phyloP scores from a whole-genome alignment of 2,329 filamentous ascomycete genomes.

The Aureobasidium sp. region DNA sequence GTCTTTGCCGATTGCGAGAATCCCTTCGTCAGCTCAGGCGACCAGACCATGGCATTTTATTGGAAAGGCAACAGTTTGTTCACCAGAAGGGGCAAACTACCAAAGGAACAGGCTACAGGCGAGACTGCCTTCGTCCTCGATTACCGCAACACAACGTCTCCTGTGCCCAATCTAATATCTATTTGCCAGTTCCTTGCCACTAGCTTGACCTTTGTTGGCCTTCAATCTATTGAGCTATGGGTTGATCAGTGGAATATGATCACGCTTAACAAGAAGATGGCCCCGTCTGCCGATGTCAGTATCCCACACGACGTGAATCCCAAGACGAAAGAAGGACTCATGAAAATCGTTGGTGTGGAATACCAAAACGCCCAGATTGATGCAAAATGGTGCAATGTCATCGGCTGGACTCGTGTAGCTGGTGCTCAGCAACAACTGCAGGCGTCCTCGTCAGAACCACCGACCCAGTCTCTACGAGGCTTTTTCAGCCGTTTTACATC shows the following conservation, averaged over 20 bases:
- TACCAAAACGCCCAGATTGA: conserved; percentile 88
- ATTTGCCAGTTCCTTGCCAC: conserved; percentile 89
- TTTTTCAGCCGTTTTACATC: conserved; percentile 74
- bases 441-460: conserved; percentile 18
- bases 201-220: conserved; percentile 88
- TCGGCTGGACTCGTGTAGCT: conserved; percentile 65
- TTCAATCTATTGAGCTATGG: conserved; percentile 82
- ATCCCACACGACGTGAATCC: conserved; percentile 76
- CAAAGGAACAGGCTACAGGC: conserved; percentile 55
- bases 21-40: conserved; percentile 89
- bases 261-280: conserved; percentile 74
- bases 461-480: conserved; percentile 56
- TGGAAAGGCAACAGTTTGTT: conserved; percentile 99
- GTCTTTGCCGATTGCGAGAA: conserved; percentile 98
- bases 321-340: conserved; percentile 76
- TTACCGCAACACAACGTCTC: conserved; percentile 81
- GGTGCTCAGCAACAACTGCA: conserved; percentile 13
- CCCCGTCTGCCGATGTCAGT: conserved; percentile 63
- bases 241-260: conserved; percentile 82
- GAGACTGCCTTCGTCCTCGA: conserved; percentile 86
- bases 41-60: conserved; percentile 95
- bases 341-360: conserved; percentile 76
- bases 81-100: conserved; percentile 74
- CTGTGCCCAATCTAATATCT: conserved; percentile 76
- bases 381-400: conserved; percentile 77